These are phyloP conservation scores for Fusarium robinianum DNA, from an alignment of 2,329 filamentous ascomycete species.

Conservation along the genomic window DNA sequence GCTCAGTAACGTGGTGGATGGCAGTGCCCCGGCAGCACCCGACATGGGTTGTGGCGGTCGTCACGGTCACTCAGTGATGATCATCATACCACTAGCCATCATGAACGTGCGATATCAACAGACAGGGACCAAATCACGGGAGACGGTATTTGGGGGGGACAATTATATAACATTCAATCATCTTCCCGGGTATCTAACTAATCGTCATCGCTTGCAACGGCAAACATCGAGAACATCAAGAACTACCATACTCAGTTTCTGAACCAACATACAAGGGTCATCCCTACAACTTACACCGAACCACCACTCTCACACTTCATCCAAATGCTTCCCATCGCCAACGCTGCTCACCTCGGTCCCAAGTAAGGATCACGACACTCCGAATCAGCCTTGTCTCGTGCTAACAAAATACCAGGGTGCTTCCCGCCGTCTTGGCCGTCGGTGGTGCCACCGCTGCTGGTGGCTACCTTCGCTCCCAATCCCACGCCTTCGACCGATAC, in stretches of 20 bases:
- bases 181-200: neutral
- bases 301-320: neutral
- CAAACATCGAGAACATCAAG: neutral
- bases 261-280: constrained; percentile 1
- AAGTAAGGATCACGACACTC: constrained; percentile 14
- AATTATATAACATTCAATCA: constrained; percentile 22
- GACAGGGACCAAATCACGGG: constrained; percentile 8
- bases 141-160: neutral
- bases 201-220: constrained; percentile 3
- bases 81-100: constrained; percentile 31
- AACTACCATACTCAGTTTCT: neutral
- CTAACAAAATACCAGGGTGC: constrained; percentile 19
- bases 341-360: constrained; percentile 11
- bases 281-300: neutral
- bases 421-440: constrained; percentile 29
- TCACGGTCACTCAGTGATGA: constrained; percentile 20
- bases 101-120: constrained; percentile 24
- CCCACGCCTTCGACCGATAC: constrained; percentile 2
- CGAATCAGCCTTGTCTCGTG: rapidly evolving
- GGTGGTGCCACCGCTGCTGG: constrained; percentile 30
- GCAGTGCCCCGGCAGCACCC: constrained; percentile 21
- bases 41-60: constrained; percentile 17
- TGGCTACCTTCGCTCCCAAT: constrained; percentile 14
- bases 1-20: constrained; percentile 9
- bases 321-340: constrained; percentile 29